Conservation (phyloP, 352 stramenopile species). For the Globisporangium orthogonon region DNA sequence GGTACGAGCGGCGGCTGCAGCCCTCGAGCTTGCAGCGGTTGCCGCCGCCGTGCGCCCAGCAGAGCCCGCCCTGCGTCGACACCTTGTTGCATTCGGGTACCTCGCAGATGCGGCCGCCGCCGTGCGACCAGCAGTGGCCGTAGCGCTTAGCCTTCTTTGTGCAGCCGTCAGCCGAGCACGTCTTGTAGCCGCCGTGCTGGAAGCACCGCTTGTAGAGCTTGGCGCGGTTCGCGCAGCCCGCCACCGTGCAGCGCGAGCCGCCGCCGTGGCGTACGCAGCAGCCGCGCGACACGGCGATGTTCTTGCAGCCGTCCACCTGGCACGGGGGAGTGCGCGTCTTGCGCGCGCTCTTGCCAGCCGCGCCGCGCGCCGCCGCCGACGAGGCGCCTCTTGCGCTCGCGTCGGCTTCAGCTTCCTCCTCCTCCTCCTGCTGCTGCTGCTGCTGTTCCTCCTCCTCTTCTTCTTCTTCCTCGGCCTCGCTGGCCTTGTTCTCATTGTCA, state of each 20-base stretch:
- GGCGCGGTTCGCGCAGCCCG: slow-evolving; percentile 29
- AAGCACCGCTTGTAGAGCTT: slow-evolving; percentile 38
- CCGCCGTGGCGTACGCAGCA: slow-evolving; percentile 34
- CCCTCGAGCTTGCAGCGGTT: slow-evolving; percentile 37
- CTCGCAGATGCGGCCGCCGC: slow-evolving; percentile 63
- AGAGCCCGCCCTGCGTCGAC: slow-evolving; percentile 57
- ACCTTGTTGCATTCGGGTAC: slow-evolving; percentile 52
- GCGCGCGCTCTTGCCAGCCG: slow-evolving; percentile 4
- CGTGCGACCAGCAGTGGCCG: slow-evolving; percentile 35
- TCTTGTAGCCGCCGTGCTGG: slow-evolving; percentile 32
- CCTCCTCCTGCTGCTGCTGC: neutral
- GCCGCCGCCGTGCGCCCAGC: slow-evolving; percentile 71
- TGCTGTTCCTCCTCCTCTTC: slow-evolving; percentile 6
- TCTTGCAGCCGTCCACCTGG: slow-evolving; percentile 60
- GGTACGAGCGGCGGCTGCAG: slow-evolving; percentile 41
- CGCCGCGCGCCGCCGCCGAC: neutral
- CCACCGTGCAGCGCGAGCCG: slow-evolving; percentile 28
- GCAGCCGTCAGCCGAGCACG: slow-evolving; percentile 25
- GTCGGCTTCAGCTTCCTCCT: slow-evolving; percentile 3
- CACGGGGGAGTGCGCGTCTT: slow-evolving; percentile 54
- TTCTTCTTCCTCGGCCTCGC: slow-evolving; percentile 16
- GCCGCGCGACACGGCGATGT: slow-evolving; percentile 32
- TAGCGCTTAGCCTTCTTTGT: slow-evolving; percentile 27
- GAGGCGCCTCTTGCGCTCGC: slow-evolving; percentile 3
- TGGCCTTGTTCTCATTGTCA: neutral